Conservation (phyloP, 768 basidiomycete species). For the Xerocomellus chrysenteron region DNA sequence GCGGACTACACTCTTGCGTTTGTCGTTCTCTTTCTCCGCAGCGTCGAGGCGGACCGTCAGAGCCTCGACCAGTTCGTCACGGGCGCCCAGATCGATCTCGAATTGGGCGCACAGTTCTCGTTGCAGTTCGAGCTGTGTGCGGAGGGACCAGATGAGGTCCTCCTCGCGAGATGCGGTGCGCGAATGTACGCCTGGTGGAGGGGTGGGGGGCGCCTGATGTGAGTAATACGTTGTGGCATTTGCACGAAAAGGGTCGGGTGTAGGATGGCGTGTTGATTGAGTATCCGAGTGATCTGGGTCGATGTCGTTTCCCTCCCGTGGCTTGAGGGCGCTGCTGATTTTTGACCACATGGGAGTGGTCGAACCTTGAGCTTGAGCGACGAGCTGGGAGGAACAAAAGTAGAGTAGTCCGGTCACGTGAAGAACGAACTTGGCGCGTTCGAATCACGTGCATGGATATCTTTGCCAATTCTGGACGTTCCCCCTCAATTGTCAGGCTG, state of each 20-base stretch:
- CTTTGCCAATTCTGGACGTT: neutral
- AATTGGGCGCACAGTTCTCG: conserved; percentile 75
- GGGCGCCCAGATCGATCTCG: conserved; percentile 69
- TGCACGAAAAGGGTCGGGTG: conserved; percentile 72
- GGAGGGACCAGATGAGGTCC: conserved; percentile 66
- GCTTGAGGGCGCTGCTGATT: conserved; percentile 55
- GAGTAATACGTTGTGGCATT: conserved; percentile 77
- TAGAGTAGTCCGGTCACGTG: conserved; percentile 24
- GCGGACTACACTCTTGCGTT: conserved; percentile 52
- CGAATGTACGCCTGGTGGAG: conserved; percentile 50
- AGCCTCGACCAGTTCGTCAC: conserved; percentile 68
- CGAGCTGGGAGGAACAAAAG: neutral
- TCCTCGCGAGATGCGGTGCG: conserved; percentile 71
- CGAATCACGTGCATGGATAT: conserved; percentile 22
- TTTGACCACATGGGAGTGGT: conserved; percentile 57
- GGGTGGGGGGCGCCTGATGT: conserved; percentile 67
- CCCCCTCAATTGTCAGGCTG: too few relatives aligned
- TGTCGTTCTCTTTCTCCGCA: conserved; percentile 62
- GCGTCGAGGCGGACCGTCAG: conserved; percentile 53
- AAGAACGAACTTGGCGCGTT: conserved; percentile 28
- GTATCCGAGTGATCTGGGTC: conserved; percentile 20
- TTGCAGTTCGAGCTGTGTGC: conserved; percentile 74
- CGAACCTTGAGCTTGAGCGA: neutral
- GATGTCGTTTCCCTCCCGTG: conserved; percentile 28
- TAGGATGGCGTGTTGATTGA: conserved; percentile 34